A percentile compares a stretch with the other conserved stretches of the same genome.
phyloP scores from a whole-genome alignment of 1,139 yeast species.

The Magnusiomyces suaveolens region DNA sequence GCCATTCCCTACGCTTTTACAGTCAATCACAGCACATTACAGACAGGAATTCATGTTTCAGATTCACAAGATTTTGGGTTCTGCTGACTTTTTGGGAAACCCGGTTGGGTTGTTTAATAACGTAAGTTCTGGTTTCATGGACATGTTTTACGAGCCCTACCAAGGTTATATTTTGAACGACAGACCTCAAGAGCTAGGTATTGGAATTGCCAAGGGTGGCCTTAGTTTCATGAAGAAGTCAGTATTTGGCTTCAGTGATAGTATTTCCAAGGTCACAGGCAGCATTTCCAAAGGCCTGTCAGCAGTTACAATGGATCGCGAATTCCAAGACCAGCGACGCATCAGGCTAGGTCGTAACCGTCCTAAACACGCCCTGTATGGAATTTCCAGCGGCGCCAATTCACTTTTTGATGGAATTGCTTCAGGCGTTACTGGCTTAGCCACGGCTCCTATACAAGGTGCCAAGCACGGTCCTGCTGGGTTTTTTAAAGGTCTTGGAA shows the following conservation, averaged over 20 bases:
- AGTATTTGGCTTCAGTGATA: slow-evolving; percentile 88
- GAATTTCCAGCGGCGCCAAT: slow-evolving; percentile 77
- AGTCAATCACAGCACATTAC: slow-evolving; percentile 74
- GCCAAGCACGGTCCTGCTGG: slow-evolving; percentile 87
- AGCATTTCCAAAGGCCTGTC: slow-evolving; percentile 91
- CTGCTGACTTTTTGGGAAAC: slow-evolving; percentile 92
- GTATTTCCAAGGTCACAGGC: slow-evolving; percentile 86
- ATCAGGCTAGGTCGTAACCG: slow-evolving; percentile 63
- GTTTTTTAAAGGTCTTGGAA: slow-evolving; percentile 86
- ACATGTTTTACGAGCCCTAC: slow-evolving; percentile 93
- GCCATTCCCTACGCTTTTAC: slow-evolving; percentile 63
- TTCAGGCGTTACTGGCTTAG: slow-evolving; percentile 84
- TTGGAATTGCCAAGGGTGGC: slow-evolving; percentile 93
- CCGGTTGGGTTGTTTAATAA: slow-evolving; percentile 95
- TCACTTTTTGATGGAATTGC: slow-evolving; percentile 80
- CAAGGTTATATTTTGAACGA: slow-evolving; percentile 92
- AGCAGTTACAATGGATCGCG: slow-evolving; percentile 77
- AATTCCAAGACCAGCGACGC: slow-evolving; percentile 74
- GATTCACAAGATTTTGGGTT: slow-evolving; percentile 84
- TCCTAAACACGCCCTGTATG: slow-evolving; percentile 84
- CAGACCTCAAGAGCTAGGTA: slow-evolving; percentile 90
- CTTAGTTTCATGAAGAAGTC: slow-evolving; percentile 88
- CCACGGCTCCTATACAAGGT: slow-evolving; percentile 84
- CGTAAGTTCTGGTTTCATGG: slow-evolving; percentile 88
- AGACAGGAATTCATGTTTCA: slow-evolving; percentile 89